Percentiles rank a stretch among this genome's conserved stretches.
Evolutionary conservation across 345 rosid species (phyloP).

Genomic region (Cardamine chenopodiifolia): DNA sequence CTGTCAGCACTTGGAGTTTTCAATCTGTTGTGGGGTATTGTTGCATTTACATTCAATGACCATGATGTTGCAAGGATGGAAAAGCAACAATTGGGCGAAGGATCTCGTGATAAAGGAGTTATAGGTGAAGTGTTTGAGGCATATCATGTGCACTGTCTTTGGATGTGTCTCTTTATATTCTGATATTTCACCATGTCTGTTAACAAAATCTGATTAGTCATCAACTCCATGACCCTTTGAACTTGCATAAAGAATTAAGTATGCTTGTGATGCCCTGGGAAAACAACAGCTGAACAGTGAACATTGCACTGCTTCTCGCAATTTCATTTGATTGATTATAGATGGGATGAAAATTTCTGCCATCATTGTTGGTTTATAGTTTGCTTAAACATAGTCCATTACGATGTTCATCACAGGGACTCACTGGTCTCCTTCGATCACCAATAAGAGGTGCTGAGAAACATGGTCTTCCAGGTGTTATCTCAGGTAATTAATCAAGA

Average conservation of each 20-base stretch:
- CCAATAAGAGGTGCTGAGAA: conserved; percentile 92
- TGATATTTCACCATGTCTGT: neutral
- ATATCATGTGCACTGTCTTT: conserved; percentile 23
- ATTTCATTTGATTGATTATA: conserved; percentile 18
- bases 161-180: neutral
- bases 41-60: conserved; percentile 93
- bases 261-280: conserved; percentile 12
- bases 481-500: conserved; percentile 64
- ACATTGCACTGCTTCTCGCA: neutral
- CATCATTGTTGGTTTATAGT: conserved; percentile 5
- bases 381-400: neutral
- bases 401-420: conserved; percentile 59
- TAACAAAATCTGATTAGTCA: neutral
- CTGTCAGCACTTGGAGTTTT: conserved; percentile 60
- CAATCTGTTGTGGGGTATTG: conserved; percentile 67
- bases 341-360: conserved; percentile 8
- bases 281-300: neutral
- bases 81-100: conserved; percentile 67
- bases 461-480: conserved; percentile 91
- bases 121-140: conserved; percentile 95
- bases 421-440: conserved; percentile 90
- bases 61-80: conserved; percentile 81
- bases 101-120: conserved; percentile 86
- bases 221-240: neutral
- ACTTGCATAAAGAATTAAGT: conserved; percentile 21